phyloP scores from a whole-genome alignment of 2,329 filamentous ascomycete species.

The Fusarium aywerte region DNA sequence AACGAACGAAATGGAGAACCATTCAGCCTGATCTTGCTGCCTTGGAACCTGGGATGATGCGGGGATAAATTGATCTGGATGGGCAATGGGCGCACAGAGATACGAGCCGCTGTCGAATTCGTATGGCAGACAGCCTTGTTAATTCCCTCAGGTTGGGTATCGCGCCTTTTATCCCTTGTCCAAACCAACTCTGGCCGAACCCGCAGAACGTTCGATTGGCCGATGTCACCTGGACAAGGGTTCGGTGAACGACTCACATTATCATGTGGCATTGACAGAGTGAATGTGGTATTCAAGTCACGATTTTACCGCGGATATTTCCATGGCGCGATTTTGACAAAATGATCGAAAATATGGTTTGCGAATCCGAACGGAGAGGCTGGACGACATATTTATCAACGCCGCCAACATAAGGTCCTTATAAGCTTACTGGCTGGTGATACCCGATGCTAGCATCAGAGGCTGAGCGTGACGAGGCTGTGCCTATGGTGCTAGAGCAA shows the following conservation, averaged over 20 bases:
- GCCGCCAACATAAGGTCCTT: not conserved
- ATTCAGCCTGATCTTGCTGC: conserved; percentile 35
- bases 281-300: not conserved
- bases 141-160: conserved; percentile 36
- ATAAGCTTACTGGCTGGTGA: conserved; percentile 3
- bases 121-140: conserved; percentile 32
- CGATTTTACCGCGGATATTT: conserved; percentile 6
- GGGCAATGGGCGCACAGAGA: conserved; percentile 16
- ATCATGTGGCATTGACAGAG: conserved; percentile 4
- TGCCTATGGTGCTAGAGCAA: conserved; percentile 23
- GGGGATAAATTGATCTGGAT: conserved; percentile 20
- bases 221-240: conserved; percentile 30
- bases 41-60: conserved; percentile 13
- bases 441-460: conserved; percentile 10
- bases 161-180: conserved; percentile 19
- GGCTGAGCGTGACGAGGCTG: conserved; percentile 30
- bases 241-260: conserved; percentile 15
- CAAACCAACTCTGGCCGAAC: conserved; percentile 24
- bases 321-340: conserved; percentile 18
- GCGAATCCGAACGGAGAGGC: conserved; percentile 24
- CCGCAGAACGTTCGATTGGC: conserved; percentile 28
- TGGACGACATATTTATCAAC: conserved; percentile 32
- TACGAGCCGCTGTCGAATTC: conserved; percentile 32
- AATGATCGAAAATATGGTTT: conserved; percentile 2
- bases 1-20: conserved; percentile 5